These are phyloP conservation scores for Fraxinus cuspidata DNA, from an alignment of 257 asterid genomes.

Conservation along the genomic window DNA sequence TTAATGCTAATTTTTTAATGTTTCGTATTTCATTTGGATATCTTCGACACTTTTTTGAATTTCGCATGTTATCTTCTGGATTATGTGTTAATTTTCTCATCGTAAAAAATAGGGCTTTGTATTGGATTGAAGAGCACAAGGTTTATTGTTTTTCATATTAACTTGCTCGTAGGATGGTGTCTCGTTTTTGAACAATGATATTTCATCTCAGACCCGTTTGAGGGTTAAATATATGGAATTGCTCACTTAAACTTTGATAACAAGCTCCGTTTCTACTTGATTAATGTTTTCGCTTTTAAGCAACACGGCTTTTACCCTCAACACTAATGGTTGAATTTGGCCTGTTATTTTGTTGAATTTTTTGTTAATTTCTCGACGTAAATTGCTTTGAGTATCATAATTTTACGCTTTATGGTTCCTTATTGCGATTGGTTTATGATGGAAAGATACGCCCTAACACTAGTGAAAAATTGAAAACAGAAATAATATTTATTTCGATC, in stretches of 20 bases:
- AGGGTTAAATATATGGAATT: too few relatives aligned
- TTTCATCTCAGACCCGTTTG: too few relatives aligned
- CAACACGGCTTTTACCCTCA: not conserved
- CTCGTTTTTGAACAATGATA: too few relatives aligned
- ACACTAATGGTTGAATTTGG: not conserved
- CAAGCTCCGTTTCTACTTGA: too few relatives aligned
- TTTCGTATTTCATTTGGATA: not conserved
- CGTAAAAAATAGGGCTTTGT: not conserved
- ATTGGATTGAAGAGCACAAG: not conserved
- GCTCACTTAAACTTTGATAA: too few relatives aligned
- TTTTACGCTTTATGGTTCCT: not conserved
- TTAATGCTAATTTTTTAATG: not conserved
- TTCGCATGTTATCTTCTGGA: not conserved
- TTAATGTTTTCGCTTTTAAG: not conserved
- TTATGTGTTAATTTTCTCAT: not conserved
- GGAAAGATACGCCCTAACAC: not conserved
- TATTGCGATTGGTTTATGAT: not conserved
- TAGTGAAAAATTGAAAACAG: not conserved
- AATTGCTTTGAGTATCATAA: not conserved
- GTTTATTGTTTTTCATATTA: too few relatives aligned
- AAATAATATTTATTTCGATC: not conserved
- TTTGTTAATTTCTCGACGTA: not conserved
- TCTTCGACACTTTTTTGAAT: constrained; percentile 3
- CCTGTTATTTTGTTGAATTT: not conserved
- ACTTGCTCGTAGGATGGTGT: too few relatives aligned